Evolutionary conservation across 257 asterid species (phyloP).

Genomic region (Przewalskia tangutica): DNA sequence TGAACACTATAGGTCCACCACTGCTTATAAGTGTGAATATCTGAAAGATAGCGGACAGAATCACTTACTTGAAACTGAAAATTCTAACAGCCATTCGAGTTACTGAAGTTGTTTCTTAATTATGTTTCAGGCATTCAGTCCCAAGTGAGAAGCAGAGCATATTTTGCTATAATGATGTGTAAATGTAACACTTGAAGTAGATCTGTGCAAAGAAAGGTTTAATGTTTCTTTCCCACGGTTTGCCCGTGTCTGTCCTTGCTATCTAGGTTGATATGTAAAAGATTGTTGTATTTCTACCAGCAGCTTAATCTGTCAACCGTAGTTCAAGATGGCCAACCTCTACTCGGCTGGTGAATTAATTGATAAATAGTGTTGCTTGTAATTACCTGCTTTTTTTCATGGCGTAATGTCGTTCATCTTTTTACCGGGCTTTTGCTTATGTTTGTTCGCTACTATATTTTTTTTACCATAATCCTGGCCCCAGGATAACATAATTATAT

Average conservation of each 20-base stretch:
- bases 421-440: no score
- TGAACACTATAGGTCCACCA: no score
- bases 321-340: neutral
- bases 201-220: conserved; percentile 1
- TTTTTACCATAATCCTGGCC: no score
- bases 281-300: neutral
- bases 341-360: neutral
- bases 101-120: neutral
- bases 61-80: neutral
- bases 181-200: conserved; percentile 24
- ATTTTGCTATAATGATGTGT: neutral
- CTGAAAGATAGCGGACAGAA: no score
- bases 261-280: no score
- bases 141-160: conserved; percentile 42
- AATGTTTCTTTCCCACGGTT: conserved; percentile 24
- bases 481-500: no score
- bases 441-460: no score
- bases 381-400: no score
- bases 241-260: neutral
- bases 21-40: no score
- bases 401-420: no score
- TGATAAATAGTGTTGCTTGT: neutral
- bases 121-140: conserved; percentile 64
- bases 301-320: neutral
- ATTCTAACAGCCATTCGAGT: neutral